Percentiles rank a stretch among this genome's conserved stretches.
Evolutionary conservation across 139 green algal species (phyloP).

Genomic region (Trebouxia sp.): DNA sequence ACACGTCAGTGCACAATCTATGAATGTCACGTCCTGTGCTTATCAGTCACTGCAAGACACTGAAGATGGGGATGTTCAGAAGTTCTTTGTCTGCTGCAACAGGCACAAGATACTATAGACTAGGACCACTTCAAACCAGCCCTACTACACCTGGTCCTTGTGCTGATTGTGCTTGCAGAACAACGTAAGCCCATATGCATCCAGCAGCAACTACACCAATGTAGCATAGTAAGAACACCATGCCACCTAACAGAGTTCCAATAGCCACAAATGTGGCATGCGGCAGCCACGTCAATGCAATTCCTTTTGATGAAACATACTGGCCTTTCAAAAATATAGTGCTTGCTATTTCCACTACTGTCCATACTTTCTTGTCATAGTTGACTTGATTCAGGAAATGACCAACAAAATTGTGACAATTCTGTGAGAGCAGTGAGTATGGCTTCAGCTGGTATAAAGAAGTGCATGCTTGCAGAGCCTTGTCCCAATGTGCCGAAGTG

Average conservation of each 20-base stretch:
- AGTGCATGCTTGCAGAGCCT: slow-evolving; percentile 9
- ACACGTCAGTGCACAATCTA: too few relatives aligned
- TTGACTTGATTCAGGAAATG: slow-evolving; percentile 43
- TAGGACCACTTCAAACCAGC: background rate
- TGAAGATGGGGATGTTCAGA: too few relatives aligned
- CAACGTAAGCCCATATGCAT: background rate
- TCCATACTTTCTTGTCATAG: slow-evolving; percentile 41
- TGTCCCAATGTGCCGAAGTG: slow-evolving; percentile 32
- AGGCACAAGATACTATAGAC: too few relatives aligned
- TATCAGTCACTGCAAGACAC: too few relatives aligned
- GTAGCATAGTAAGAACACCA: background rate
- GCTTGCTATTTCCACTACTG: slow-evolving; percentile 39
- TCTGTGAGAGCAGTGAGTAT: slow-evolving; percentile 51
- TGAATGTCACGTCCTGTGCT: too few relatives aligned
- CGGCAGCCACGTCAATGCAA: background rate
- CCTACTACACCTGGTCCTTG: background rate
- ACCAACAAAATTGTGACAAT: slow-evolving; percentile 58
- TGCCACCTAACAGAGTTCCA: background rate
- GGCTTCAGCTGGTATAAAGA: slow-evolving; percentile 37
- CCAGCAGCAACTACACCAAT: background rate
- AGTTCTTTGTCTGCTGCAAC: too few relatives aligned
- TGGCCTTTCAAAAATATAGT: slow-evolving; percentile 3
- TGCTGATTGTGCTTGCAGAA: background rate
- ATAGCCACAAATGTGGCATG: background rate
- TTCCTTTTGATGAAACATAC: background rate